A percentile compares a stretch with the other conserved stretches of the same genome.
Conservation (phyloP, 2,329 filamentous ascomycete genomes). For the Colletotrichum plurivorum region DNA sequence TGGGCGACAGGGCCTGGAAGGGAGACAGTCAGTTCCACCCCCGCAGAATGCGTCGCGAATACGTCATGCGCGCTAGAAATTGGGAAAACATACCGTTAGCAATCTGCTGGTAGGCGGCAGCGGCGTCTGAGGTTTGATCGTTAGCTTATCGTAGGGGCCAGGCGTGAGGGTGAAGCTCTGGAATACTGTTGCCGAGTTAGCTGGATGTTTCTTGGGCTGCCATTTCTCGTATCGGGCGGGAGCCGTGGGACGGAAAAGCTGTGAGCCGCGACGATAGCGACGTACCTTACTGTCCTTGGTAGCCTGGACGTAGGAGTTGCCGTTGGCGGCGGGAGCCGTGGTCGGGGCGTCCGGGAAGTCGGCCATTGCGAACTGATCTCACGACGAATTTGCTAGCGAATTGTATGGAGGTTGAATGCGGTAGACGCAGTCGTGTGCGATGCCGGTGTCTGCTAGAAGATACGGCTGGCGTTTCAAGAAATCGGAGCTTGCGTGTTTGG, state of each 20-base stretch:
- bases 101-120: conserved; percentile 63
- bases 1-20: conserved; percentile 69
- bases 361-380: conserved; percentile 54
- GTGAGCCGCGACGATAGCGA: conserved; percentile 41
- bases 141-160: conserved; percentile 50
- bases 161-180: conserved; percentile 41
- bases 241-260: conserved; percentile 19
- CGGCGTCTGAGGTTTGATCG: conserved; percentile 57
- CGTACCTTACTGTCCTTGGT: conserved; percentile 70
- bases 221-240: neutral
- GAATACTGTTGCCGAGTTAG: conserved; percentile 55
- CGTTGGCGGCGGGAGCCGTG: conserved; percentile 58
- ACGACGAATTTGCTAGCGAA: conserved; percentile 43
- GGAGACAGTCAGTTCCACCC: conserved; percentile 35
- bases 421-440: conserved; percentile 35
- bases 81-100: conserved; percentile 58
- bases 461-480: conserved; percentile 33
- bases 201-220: conserved; percentile 22
- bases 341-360: conserved; percentile 53
- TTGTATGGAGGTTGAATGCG: conserved; percentile 32
- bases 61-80: conserved; percentile 10
- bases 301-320: conserved; percentile 59
- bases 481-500: conserved; percentile 24
- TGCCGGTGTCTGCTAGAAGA: conserved; percentile 31
- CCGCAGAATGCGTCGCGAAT: conserved; percentile 11